Base-by-base conservation (phyloP, 1,139 yeast species). In the Lodderomyces metapsilosis region DNA sequence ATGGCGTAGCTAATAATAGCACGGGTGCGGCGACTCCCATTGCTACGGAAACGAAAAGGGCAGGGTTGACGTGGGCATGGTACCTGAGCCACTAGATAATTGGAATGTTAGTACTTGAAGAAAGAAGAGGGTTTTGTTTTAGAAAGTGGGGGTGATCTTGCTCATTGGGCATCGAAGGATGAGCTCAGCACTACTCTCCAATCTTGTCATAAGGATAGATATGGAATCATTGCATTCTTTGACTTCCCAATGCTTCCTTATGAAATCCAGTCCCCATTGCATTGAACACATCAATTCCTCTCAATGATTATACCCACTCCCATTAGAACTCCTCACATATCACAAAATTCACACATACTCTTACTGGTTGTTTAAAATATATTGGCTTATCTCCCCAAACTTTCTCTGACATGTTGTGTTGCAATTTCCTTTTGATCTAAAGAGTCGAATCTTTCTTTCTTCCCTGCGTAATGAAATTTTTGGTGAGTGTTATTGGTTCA, bases 41-140 rank as follows among this genome's bases (percentile, higher is more conserved):
- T 32, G 74, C 71, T 21, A 81, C 75, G n/a, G 92, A 74, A 59
- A 74, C 82, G 63, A 85, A 84, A 52, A 85, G 72, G 61, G 85
- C 89, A 41, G 95, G 95, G 59, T 81, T 80, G 52, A 80, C 80
- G 66, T 85, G 88, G 33, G 92, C 86, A 53, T 83, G 84, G 65
- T 80, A 85, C 62, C 91, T 84, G 48, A 82, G 64, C 85, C 88
- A 86, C 88, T 84, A 49, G 25, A 28, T 11, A n/a, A 11, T 17
- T 24, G 16, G 4, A 8, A n/a, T n/a, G 30, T 25, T 25, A 25
- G 30, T 25, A 25, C n/a, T 4, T n/a, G n/a, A n/a, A n/a, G n/a
- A n/a, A n/a, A 21, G 9, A 9, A 21, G n/a, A 11, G n/a, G 25
- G 25, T 23, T 23, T 9, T 21, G 23, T 21, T 21, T n/a, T n/a